Percentiles rank a stretch among this genome's conserved stretches.
Conservation (phyloP, 768 basidiomycete species). For the Holtermannia corniformis region DNA sequence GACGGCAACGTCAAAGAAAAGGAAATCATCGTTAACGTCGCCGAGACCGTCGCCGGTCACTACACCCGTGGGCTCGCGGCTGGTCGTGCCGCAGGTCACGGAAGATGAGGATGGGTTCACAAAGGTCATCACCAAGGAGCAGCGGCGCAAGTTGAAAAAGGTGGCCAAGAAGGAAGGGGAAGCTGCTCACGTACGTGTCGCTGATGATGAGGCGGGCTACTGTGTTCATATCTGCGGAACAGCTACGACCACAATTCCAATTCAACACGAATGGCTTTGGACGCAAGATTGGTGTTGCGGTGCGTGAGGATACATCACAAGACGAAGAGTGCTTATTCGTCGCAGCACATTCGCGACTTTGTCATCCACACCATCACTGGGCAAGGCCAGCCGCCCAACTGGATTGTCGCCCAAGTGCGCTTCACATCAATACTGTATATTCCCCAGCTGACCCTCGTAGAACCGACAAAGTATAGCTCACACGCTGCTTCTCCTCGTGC, state of each 20-base stretch:
- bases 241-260: constrained; percentile 63
- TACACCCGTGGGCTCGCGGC: neutral
- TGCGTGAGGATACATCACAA: constrained; percentile 43
- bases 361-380: constrained; percentile 67
- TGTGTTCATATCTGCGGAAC: constrained; percentile 40
- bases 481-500: constrained; percentile 69
- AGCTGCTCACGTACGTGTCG: constrained; percentile 61
- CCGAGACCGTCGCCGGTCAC: neutral
- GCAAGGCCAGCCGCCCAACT: constrained; percentile 68
- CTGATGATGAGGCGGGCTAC: constrained; percentile 55
- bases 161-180: constrained; percentile 53
- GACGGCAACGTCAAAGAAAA: neutral
- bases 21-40: neutral
- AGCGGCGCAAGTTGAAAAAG: constrained; percentile 33
- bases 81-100: neutral
- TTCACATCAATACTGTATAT: neutral
- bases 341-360: constrained; percentile 78
- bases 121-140: constrained; percentile 30
- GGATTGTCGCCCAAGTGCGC: constrained; percentile 73
- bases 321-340: no score
- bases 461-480: constrained; percentile 64
- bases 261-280: constrained; percentile 74
- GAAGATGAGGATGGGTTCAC: constrained; percentile 28
- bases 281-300: constrained; percentile 68
- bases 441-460: constrained; percentile 42